Percentiles rank a stretch among this genome's conserved stretches.
phyloP scores from a whole-genome alignment of 805 yeast species.

The Spathaspora passalidarum region DNA sequence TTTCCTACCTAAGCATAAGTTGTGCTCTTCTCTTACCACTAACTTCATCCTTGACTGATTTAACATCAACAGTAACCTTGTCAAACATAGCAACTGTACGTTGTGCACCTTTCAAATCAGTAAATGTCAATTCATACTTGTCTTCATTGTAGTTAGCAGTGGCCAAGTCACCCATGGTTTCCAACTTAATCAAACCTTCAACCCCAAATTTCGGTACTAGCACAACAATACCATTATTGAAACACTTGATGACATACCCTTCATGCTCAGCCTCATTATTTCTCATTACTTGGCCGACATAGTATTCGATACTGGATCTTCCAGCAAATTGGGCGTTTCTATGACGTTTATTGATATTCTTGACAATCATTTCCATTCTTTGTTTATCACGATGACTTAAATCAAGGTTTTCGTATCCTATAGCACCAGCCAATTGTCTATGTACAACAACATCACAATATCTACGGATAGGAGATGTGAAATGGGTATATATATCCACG shows the following conservation, averaged over 20 bases:
- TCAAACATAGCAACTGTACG: constrained; percentile 75
- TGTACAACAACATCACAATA: constrained; percentile 98
- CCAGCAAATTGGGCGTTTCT: constrained; percentile 99
- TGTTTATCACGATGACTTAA: constrained; percentile 80
- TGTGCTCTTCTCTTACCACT: constrained; percentile 94
- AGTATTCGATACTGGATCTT: constrained; percentile 94
- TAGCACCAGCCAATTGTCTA: constrained; percentile 97
- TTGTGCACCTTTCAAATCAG: constrained; percentile 37
- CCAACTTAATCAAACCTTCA: constrained; percentile 86
- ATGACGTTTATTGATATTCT: constrained; percentile 89
- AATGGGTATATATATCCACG: constrained; percentile 95
- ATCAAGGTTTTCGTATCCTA: constrained; percentile 84
- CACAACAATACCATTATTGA: constrained; percentile 92
- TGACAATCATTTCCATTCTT: constrained; percentile 85
- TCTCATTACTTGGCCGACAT: constrained; percentile 96
- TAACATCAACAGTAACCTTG: constrained; percentile 78
- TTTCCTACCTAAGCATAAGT: constrained; percentile 48
- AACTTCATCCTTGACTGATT: constrained; percentile 75
- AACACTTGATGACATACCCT: constrained; percentile 89
- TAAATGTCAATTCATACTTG: constrained; percentile 63
- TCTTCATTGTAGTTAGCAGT: constrained; percentile 75
- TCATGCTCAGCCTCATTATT: constrained; percentile 75
- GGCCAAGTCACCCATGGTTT: constrained; percentile 63
- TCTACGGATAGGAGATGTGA: constrained; percentile 97
- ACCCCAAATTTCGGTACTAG: constrained; percentile 95